phyloP scores from a whole-genome alignment of 1,139 yeast species.

The Taiozyma sp. region DNA sequence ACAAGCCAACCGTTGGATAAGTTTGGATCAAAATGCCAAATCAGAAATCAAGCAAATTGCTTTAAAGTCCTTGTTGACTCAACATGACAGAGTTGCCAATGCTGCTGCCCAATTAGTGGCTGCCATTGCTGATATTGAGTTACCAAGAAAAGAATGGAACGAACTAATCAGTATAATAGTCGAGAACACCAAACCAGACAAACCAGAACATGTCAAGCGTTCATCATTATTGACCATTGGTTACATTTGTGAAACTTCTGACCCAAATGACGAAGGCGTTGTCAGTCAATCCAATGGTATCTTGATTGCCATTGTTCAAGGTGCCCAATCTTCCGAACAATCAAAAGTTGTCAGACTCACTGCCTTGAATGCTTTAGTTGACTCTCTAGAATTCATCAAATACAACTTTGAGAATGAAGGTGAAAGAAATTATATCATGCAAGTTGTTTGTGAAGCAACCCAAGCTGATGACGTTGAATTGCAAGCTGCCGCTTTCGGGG shows the following conservation, averaged over 20 bases:
- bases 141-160: constrained; percentile 87
- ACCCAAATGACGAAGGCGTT: constrained; percentile 76
- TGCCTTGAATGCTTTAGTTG: constrained; percentile 87
- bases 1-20: constrained; percentile 44
- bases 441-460: constrained; percentile 97
- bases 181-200: constrained; percentile 75
- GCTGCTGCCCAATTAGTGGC: constrained; percentile 94
- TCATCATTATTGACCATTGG: constrained; percentile 89
- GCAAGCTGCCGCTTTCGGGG: constrained; percentile 95
- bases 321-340: constrained; percentile 83
- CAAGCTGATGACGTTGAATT: constrained; percentile 79
- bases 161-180: constrained; percentile 80
- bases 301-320: constrained; percentile 92
- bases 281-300: constrained; percentile 88
- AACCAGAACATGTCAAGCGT: constrained; percentile 75
- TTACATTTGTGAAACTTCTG: constrained; percentile 92
- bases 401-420: constrained; percentile 88
- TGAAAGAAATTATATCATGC: constrained; percentile 96
- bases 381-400: constrained; percentile 85
- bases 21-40: constrained; percentile 50
- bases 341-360: constrained; percentile 75
- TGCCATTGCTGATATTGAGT: constrained; percentile 91
- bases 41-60: constrained; percentile 65
- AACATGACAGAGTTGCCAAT: constrained; percentile 78
- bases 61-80: constrained; percentile 56